Conservation (phyloP, 2,329 filamentous ascomycete genomes). For the Neonectria sp. region DNA sequence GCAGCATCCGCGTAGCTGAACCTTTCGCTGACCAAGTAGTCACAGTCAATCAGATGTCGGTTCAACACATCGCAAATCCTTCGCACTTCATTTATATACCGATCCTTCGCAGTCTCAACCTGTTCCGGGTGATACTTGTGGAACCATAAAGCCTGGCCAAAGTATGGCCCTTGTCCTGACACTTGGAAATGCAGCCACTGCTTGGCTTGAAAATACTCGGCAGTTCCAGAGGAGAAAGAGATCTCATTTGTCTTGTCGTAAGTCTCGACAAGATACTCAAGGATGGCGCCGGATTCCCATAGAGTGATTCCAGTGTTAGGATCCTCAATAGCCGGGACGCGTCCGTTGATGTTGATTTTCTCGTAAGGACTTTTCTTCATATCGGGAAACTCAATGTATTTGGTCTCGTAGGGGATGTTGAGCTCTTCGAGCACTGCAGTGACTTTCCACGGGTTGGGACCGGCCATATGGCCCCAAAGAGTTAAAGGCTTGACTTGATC, state of each 20-base stretch:
- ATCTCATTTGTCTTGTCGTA: conserved; percentile 43
- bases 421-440: not conserved
- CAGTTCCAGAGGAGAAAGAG: not conserved
- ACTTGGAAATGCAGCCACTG: conserved; percentile 3
- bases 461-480: not conserved
- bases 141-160: not conserved
- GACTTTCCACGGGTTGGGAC: not conserved
- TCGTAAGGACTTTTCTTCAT: not conserved
- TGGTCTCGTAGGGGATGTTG: not conserved
- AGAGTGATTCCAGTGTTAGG: conserved; percentile 50
- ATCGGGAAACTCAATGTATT: not conserved
- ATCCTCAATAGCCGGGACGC: conserved; percentile 53
- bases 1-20: not conserved
- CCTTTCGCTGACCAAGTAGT: not conserved
- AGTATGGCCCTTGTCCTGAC: conserved; percentile 1
- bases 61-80: not conserved
- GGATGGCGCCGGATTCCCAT: conserved; percentile 49
- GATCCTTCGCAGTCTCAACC: not conserved
- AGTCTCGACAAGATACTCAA: conserved; percentile 50
- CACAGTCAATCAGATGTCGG: not conserved
- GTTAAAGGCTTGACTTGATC: not conserved
- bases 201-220: not conserved
- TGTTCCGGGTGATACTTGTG: not conserved
- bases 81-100: not conserved
- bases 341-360: conserved; percentile 54